A percentile compares a stretch with the other conserved stretches of the same genome.
phyloP scores from a whole-genome alignment of 495 filamentous ascomycete genomes.

The Astrothelium macrocarpum region DNA sequence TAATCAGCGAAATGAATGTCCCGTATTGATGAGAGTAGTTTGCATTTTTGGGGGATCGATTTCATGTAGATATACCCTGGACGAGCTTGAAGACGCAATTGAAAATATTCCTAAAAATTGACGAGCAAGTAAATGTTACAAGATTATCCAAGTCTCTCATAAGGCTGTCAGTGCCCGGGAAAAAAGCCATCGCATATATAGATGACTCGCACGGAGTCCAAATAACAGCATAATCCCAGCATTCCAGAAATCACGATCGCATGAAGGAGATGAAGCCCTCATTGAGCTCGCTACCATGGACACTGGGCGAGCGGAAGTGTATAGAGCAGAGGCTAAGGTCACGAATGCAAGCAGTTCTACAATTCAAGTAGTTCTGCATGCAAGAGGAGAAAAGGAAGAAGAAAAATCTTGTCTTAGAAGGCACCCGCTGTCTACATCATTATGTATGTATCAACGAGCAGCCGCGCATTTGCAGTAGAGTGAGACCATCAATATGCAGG shows the following conservation, averaged over 20 bases:
- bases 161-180: no score
- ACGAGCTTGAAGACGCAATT: neutral
- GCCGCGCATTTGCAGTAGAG: neutral
- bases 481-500: conserved; percentile 1
- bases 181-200: no score
- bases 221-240: no score
- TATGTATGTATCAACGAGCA: conserved; percentile 2
- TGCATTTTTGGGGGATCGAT: no score
- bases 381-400: neutral
- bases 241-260: neutral
- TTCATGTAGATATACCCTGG: neutral
- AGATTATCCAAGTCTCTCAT: neutral
- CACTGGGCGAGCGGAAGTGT: neutral
- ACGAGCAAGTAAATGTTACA: neutral
- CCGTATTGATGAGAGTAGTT: no score
- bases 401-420: neutral
- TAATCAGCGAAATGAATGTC: no score
- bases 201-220: no score
- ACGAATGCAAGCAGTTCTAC: neutral
- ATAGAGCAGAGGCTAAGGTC: neutral
- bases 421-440: conserved; percentile 3
- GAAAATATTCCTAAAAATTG: neutral
- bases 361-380: no score
- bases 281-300: neutral
- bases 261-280: neutral